Base-by-base conservation (phyloP, 495 filamentous ascomycete genomes). In the Chaetomidium leptoderma region DNA sequence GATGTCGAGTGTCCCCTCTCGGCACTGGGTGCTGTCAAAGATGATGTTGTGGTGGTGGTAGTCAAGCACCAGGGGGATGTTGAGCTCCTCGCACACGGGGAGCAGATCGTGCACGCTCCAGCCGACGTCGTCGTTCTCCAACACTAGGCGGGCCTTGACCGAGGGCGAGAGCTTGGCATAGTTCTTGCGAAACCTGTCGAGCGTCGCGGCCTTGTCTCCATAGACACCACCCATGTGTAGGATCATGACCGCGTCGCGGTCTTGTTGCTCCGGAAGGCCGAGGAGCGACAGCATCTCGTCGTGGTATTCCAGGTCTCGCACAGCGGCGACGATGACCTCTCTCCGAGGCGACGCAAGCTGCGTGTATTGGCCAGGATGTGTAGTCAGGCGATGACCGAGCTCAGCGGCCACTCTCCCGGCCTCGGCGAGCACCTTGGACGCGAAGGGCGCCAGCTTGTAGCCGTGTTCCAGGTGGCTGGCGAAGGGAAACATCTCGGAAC, bases 41-140 rank as follows among this genome's bases (percentile, higher is more conserved):
- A 93, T 76, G 63, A 97, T 96, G 70, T 97, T 97, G 77, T 97
- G 89, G 62, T 98, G 93, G 62, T 97, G 92, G 62, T 82, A 98
- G 71, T 97, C 93, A 16, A 97, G 83, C 6, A 96, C 92, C 5
- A 97, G 73, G 0, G 92, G 93, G 50, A 98, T 96, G 66, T 91
- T 88, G 40, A 97, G 77, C 64, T 95, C 92, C 70, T 97, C 86
- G 71, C 92, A 98, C 1, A 95, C 78, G 0, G 92, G 92, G 0
- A 98, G 77, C 13, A 97, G 75, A 56, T 97, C 92, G 62, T 97
- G 93, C 1, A 97, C 89, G 42, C 82, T 86, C 88, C 88, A 97
- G 42, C 70, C 72, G 6, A 97, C 89, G 66, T 97, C 93, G 71
- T 97, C 93, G 60, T 97, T 98, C 67, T 97, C 93, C 17, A 98